A percentile compares a stretch with the other conserved stretches of the same genome.
phyloP scores from a whole-genome alignment of 1,139 yeast species.

The Protomyces inouyei region DNA sequence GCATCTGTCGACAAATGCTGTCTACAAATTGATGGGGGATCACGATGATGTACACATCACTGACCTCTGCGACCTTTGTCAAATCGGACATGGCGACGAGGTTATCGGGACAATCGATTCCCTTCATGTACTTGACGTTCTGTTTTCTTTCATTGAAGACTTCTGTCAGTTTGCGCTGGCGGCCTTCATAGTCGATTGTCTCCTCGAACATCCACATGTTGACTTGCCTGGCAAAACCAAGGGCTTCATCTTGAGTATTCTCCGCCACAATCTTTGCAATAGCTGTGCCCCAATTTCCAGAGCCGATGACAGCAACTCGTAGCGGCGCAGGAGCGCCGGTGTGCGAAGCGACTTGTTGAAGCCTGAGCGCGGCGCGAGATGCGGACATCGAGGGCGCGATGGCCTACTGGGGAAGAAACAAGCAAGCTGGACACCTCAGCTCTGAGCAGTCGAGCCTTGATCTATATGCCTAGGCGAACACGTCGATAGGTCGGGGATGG shows the following conservation, averaged over 20 bases:
- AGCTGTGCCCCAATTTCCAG: constrained; percentile 74
- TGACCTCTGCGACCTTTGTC: constrained; percentile 62
- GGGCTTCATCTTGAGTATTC: constrained; percentile 64
- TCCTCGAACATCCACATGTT: constrained; percentile 97
- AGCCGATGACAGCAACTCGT: constrained; percentile 43
- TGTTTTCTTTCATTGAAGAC: constrained; percentile 82
- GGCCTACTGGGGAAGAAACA: too few relatives aligned
- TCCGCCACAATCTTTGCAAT: constrained; percentile 91
- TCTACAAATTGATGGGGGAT: constrained; percentile 90
- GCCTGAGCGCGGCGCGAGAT: constrained; percentile 3
- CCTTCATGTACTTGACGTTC: constrained; percentile 81
- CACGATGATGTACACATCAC: constrained; percentile 82
- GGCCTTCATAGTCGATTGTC: constrained; percentile 47
- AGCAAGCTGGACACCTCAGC: too few relatives aligned
- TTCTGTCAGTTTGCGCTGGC: constrained; percentile 57
- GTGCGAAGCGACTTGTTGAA: constrained; percentile 12
- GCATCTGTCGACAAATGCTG: constrained; percentile 64
- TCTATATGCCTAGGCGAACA: too few relatives aligned
- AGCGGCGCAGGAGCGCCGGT: constrained; percentile 15
- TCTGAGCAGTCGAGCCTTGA: too few relatives aligned
- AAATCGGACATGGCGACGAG: constrained; percentile 80
- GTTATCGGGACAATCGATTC: constrained; percentile 70
- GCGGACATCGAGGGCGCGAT: not conserved
- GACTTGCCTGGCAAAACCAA: constrained; percentile 57
- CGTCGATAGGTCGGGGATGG: too few relatives aligned